phyloP scores from a whole-genome alignment of 805 yeast species.

The Saturnispora quitensis region DNA sequence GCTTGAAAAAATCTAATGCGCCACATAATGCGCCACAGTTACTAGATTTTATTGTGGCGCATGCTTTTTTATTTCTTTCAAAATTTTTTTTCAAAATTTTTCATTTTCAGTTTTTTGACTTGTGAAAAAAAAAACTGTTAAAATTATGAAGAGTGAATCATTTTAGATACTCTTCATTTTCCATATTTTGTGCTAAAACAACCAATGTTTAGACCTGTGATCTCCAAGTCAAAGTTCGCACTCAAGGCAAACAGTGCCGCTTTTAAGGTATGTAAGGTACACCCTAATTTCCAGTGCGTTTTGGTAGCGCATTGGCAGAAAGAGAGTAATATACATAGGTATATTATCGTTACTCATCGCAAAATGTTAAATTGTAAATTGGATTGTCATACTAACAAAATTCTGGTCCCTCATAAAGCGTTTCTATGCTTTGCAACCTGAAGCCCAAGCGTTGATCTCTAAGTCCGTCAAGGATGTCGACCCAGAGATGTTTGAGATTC shows the following conservation, averaged over 20 bases:
- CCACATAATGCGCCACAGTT: neutral
- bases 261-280: slow-evolving; percentile 3
- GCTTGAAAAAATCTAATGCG: too few species aligned
- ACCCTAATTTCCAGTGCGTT: neutral
- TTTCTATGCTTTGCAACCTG: slow-evolving; percentile 38
- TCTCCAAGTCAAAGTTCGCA: neutral
- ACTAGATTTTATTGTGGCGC: neutral
- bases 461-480: slow-evolving; percentile 59
- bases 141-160: neutral
- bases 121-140: neutral
- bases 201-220: neutral
- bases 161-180: neutral
- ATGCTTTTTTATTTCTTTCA: neutral
- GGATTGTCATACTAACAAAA: neutral
- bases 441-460: slow-evolving; percentile 46
- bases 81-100: too few species aligned
- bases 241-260: neutral
- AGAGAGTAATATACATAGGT: too few species aligned
- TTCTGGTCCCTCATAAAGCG: slow-evolving; percentile 10
- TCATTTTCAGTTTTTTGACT: neutral
- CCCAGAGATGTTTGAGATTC: slow-evolving; percentile 69
- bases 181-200: neutral
- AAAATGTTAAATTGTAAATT: too few species aligned
- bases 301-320: too few species aligned
- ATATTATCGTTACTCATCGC: too few species aligned